Base-by-base conservation (phyloP, 2,329 filamentous ascomycete genomes). In the Zymoseptoria crescenta region DNA sequence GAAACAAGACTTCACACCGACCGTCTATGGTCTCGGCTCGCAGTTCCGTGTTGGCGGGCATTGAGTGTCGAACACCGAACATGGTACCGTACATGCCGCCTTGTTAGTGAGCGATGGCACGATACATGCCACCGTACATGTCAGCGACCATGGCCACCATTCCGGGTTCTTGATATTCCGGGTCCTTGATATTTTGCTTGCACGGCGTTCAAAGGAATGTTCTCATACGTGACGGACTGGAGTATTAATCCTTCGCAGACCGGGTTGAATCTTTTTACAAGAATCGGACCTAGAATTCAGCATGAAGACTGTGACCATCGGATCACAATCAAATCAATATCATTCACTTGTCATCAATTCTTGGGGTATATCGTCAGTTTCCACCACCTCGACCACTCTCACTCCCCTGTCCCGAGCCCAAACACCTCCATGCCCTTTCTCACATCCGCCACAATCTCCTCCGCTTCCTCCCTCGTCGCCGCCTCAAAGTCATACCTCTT, bases 401-500 rank as follows among this genome's bases (percentile, higher is more conserved):
- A 45, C 35, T 45, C 35, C 2, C 35, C 35, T 0, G n/a, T 45
- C 10, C 35, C 35, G 35, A 45, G 35, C n/a, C 35, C 64, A 50
- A 64, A 64, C 20, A 59, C 61, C 16, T 62, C 58, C 64, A 66
- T 66, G 2, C 63, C 63, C 19, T 57, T 61, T 74, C 88, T 89
- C 62, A 94, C 83, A 75, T 91, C 88, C 59, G 77, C 80, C 28
- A 93, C 88, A 70, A 94, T 90, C 70, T 90, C 87, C n/a, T 82
- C 79, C 50, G 89, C 89, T 74, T 92, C 88, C 29, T 85, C 83
- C 9, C 81, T 78, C 64, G 79, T 87, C 64, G 82, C 83, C n/a
- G 88, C 85, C 74, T 93, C 89, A 71, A 94, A 94, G 65, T 94
- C 89, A 73, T 94, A 94, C 61, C 89, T 76, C 75, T 93, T 93